Percentiles rank a stretch among this genome's conserved stretches.
Conservation (phyloP, 1,284 basidiomycete species). For the Gymnopus androsaceus region DNA sequence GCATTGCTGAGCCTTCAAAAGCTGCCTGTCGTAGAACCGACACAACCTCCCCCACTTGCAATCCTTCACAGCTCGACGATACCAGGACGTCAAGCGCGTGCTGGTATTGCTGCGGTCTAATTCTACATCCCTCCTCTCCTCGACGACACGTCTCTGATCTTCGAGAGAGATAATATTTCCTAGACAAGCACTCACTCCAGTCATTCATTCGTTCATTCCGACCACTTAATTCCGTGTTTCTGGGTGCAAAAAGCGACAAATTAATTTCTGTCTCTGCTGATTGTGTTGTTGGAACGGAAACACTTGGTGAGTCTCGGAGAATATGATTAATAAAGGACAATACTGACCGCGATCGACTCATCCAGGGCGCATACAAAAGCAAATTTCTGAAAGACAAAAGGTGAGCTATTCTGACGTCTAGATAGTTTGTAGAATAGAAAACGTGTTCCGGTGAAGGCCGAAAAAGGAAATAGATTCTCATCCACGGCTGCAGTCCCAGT, state of each 20-base stretch:
- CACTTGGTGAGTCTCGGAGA: slow-evolving; percentile 11
- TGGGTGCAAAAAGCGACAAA: not conserved
- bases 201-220: slow-evolving; percentile 10
- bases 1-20: slow-evolving; percentile 48
- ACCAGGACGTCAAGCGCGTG: not conserved
- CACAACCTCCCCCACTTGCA: slow-evolving; percentile 34
- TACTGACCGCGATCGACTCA: not conserved
- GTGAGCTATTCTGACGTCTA: slow-evolving; percentile 9
- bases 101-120: slow-evolving; percentile 7
- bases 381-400: not conserved
- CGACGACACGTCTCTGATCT: not conserved
- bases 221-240: not conserved
- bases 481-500: too few species aligned
- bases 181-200: slow-evolving; percentile 14
- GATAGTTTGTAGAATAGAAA: slow-evolving; percentile 44
- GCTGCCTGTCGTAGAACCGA: slow-evolving; percentile 41
- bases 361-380: not conserved
- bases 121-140: not conserved
- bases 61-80: slow-evolving; percentile 5
- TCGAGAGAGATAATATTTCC: slow-evolving; percentile 8
- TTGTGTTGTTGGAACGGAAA: not conserved
- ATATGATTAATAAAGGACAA: not conserved
- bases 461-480: not conserved
- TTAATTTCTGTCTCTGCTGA: not conserved
- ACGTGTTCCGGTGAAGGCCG: slow-evolving; percentile 58